phyloP scores from a whole-genome alignment of 345 rosid genomes.

The Eutrema japonicum region DNA sequence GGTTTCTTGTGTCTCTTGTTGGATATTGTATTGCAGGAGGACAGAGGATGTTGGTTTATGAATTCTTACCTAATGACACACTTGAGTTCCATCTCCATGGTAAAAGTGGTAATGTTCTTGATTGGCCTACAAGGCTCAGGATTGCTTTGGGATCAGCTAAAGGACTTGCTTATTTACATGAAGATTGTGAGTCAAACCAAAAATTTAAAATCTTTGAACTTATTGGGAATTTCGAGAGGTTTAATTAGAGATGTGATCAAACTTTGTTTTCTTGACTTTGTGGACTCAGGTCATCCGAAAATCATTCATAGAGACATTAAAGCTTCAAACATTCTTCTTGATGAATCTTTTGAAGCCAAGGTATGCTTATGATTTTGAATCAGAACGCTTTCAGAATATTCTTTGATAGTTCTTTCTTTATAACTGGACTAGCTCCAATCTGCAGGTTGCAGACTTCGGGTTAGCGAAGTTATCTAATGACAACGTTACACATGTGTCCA shows the following conservation, averaged over 20 bases:
- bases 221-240: not conserved
- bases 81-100: slow-evolving; percentile 80
- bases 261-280: slow-evolving; percentile 7
- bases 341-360: slow-evolving; percentile 72
- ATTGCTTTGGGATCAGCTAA: slow-evolving; percentile 91
- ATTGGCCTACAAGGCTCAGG: slow-evolving; percentile 75
- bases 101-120: slow-evolving; percentile 63
- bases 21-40: slow-evolving; percentile 71
- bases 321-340: slow-evolving; percentile 82
- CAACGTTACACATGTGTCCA: slow-evolving; percentile 84
- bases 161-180: slow-evolving; percentile 96
- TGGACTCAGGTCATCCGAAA: slow-evolving; percentile 71
- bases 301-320: slow-evolving; percentile 96
- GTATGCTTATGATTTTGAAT: slow-evolving; percentile 44
- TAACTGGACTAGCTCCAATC: slow-evolving; percentile 20
- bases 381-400: not conserved
- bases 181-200: slow-evolving; percentile 70
- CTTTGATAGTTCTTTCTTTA: not conserved
- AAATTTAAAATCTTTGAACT: not conserved
- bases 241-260: not conserved
- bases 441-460: slow-evolving; percentile 96
- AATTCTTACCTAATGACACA: slow-evolving; percentile 71
- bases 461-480: slow-evolving; percentile 83
- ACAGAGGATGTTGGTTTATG: slow-evolving; percentile 71
- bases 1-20: slow-evolving; percentile 86